phyloP scores from a whole-genome alignment of 768 basidiomycete species.

The Mycena alexandri region DNA sequence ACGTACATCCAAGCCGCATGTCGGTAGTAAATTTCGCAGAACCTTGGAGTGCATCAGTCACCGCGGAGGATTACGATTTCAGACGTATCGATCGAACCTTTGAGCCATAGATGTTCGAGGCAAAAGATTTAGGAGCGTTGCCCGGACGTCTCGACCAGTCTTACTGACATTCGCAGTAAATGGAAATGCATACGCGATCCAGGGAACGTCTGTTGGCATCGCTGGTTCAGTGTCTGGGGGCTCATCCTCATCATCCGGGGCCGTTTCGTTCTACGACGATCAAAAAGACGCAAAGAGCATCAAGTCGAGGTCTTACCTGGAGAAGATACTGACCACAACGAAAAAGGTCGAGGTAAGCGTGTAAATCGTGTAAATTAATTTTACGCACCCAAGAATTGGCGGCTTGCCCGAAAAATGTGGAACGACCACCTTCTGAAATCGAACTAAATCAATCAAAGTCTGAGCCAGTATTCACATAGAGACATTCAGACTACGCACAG shows the following conservation, averaged over 20 bases:
- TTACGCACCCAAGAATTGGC: constrained; percentile 77
- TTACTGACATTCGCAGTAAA: constrained; percentile 61
- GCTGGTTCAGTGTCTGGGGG: constrained; percentile 50
- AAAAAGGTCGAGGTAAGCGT: neutral
- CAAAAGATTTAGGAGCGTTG: constrained; percentile 59
- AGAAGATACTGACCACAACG: constrained; percentile 65
- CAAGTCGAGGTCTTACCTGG: constrained; percentile 57
- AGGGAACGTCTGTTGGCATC: constrained; percentile 67
- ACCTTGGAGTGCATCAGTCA: constrained; percentile 28
- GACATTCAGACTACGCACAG: constrained; percentile 55
- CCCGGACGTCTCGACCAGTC: constrained; percentile 58
- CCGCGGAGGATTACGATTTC: neutral
- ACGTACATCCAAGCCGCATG: constrained; percentile 82
- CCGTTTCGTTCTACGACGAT: constrained; percentile 66
- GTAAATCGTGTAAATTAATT: neutral
- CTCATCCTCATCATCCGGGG: constrained; percentile 66
- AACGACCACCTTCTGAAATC: constrained; percentile 71
- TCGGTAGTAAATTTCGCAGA: constrained; percentile 69
- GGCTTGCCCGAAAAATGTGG: constrained; percentile 74
- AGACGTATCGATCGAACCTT: constrained; percentile 1
- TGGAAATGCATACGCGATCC: constrained; percentile 73
- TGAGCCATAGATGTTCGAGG: constrained; percentile 56
- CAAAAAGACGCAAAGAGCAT: neutral
- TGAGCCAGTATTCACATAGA: constrained; percentile 21
- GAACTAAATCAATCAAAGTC: constrained; percentile 54